phyloP scores from a whole-genome alignment of 2,329 filamentous ascomycete genomes.

The Claviceps monticola region DNA sequence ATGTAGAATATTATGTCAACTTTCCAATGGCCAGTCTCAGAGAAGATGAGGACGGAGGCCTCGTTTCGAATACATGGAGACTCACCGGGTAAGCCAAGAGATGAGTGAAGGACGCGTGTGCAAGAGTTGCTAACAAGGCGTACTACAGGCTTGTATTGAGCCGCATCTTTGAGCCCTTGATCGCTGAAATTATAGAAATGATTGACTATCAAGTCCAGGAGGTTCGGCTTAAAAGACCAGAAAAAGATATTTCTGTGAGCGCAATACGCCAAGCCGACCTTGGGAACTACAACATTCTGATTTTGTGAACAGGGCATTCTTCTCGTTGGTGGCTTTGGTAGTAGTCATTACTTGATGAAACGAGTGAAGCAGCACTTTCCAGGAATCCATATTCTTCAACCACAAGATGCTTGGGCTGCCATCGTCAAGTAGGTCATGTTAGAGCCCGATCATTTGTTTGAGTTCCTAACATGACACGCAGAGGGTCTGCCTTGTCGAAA shows the following conservation, averaged over 20 bases:
- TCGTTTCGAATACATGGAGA: constrained; percentile 8
- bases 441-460: background rate
- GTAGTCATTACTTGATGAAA: constrained; percentile 1
- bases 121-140: background rate
- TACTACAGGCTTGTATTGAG: background rate
- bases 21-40: constrained; percentile 10
- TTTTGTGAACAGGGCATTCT: constrained; percentile 1
- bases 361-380: background rate
- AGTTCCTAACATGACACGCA: background rate
- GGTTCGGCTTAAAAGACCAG: background rate
- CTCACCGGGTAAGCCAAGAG: constrained; percentile 8
- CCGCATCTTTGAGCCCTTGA: constrained; percentile 10
- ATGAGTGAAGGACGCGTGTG: background rate
- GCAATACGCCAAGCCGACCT: background rate
- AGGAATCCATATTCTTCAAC: constrained; percentile 1
- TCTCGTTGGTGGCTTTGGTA: constrained; percentile 5
- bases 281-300: background rate
- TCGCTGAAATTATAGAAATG: constrained; percentile 9
- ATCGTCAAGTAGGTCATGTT: constrained; percentile 2
- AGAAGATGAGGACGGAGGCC: constrained; percentile 6
- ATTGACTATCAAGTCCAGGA: constrained; percentile 9
- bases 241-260: background rate
- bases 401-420: constrained; percentile 4
- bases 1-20: constrained; percentile 9
- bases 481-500: constrained; percentile 1